phyloP scores from a whole-genome alignment of 257 asterid genomes.

The Nicotiana sylvestris region DNA sequence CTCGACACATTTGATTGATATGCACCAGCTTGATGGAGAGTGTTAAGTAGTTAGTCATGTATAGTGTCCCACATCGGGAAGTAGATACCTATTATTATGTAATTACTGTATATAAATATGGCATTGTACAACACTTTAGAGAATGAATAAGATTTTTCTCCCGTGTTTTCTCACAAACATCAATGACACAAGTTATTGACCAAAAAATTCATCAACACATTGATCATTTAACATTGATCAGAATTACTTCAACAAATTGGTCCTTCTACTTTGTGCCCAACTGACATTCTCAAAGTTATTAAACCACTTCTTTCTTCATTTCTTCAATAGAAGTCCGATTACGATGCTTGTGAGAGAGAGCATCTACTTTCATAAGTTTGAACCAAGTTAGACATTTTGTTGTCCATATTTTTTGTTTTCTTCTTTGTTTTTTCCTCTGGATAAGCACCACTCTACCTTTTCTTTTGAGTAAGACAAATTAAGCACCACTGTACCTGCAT shows the following conservation, averaged over 20 bases:
- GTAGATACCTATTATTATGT: no score
- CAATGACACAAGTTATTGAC: neutral
- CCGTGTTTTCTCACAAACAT: no score
- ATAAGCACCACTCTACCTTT: neutral
- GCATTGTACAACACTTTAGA: no score
- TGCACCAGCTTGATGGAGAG: no score
- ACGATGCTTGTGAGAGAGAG: no score
- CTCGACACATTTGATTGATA: no score
- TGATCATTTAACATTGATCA: neutral
- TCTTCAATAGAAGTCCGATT: neutral
- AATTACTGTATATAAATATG: no score
- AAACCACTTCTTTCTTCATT: neutral
- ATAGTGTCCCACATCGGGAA: no score
- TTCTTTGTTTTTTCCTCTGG: neutral
- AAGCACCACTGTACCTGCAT: no score
- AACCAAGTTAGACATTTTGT: neutral
- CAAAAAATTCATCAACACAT: neutral
- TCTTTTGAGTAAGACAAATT: no score
- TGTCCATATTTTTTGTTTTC: neutral
- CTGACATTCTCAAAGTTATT: conserved; percentile 8
- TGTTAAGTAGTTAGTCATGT: no score
- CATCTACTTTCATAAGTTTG: neutral
- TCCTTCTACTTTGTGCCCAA: neutral
- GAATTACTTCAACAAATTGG: neutral
- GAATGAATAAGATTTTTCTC: no score